Percentiles rank a stretch among this genome's conserved stretches.
Evolutionary conservation across 768 basidiomycete species (phyloP).

Genomic region (Neoboletus magnificus): DNA sequence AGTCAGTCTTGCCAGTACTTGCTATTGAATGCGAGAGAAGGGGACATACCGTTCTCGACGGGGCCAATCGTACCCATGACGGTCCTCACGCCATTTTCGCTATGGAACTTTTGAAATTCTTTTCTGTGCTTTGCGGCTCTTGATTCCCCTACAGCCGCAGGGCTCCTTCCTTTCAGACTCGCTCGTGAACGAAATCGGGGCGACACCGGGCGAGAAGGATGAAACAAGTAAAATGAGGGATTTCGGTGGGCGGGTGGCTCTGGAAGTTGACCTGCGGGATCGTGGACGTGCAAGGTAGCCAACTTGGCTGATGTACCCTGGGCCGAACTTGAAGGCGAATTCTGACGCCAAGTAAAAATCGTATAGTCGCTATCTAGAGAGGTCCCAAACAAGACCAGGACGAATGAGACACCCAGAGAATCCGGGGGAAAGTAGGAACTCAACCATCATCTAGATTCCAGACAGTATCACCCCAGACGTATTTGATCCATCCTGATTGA

Average conservation of each 20-base stretch:
- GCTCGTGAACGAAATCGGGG: slow-evolving; percentile 30
- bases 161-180: slow-evolving; percentile 41
- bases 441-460: slow-evolving; percentile 92
- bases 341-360: slow-evolving; percentile 78
- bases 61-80: slow-evolving; percentile 89
- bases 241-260: slow-evolving; percentile 63
- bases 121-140: slow-evolving; percentile 63
- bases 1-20: neutral
- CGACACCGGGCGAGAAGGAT: slow-evolving; percentile 20
- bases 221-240: slow-evolving; percentile 67
- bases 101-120: slow-evolving; percentile 82
- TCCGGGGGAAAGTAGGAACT: slow-evolving; percentile 6
- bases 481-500: slow-evolving; percentile 81
- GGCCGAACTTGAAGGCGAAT: slow-evolving; percentile 31
- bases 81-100: slow-evolving; percentile 90
- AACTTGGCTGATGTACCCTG: slow-evolving; percentile 8
- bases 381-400: neutral
- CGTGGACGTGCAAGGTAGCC: slow-evolving; percentile 55
- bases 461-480: slow-evolving; percentile 70
- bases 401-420: neutral
- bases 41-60: slow-evolving; percentile 69
- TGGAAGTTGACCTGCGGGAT: slow-evolving; percentile 59
- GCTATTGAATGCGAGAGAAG: neutral
- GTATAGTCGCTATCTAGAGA: slow-evolving; percentile 76
- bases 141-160: slow-evolving; percentile 34